phyloP scores from a whole-genome alignment of 805 yeast genomes.

The Wickerhamomyces kurtzmanii region DNA sequence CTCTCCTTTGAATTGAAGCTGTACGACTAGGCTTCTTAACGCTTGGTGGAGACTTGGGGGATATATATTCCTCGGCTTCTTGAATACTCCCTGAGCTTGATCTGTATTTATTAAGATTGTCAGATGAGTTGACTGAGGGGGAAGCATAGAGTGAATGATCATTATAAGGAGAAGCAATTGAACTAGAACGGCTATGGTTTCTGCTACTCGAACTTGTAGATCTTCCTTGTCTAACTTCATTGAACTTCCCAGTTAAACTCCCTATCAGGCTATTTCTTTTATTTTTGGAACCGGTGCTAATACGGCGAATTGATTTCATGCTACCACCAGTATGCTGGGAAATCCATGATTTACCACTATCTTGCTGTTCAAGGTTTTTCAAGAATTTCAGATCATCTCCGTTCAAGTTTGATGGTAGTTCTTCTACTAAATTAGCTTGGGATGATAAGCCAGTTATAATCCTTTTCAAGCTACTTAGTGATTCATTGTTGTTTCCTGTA shows the following conservation, averaged over 20 bases:
- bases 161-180: conserved; percentile 17
- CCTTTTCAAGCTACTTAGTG: too few relatives aligned
- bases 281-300: conserved; percentile 16
- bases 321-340: conserved; percentile 22
- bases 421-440: conserved; percentile 8
- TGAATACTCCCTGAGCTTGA: conserved; percentile 14
- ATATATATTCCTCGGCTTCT: conserved; percentile 5
- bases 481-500: conserved; percentile 4
- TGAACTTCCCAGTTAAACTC: conserved; percentile 17
- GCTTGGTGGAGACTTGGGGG: conserved; percentile 2
- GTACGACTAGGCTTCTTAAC: conserved; percentile 8
- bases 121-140: conserved; percentile 17
- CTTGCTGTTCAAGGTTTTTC: conserved; percentile 24
- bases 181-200: conserved; percentile 11
- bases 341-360: conserved; percentile 22
- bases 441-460: conserved; percentile 18
- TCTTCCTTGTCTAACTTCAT: conserved; percentile 3
- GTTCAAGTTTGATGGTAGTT: conserved; percentile 21
- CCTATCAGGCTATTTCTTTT: conserved; percentile 12
- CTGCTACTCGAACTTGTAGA: too few relatives aligned
- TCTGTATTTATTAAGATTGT: conserved; percentile 7
- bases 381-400: conserved; percentile 31
- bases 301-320: conserved; percentile 16
- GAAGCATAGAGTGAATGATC: too few relatives aligned
- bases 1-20: conserved; percentile 17